phyloP scores from a whole-genome alignment of 345 rosid species.

The Citrus glauca region DNA sequence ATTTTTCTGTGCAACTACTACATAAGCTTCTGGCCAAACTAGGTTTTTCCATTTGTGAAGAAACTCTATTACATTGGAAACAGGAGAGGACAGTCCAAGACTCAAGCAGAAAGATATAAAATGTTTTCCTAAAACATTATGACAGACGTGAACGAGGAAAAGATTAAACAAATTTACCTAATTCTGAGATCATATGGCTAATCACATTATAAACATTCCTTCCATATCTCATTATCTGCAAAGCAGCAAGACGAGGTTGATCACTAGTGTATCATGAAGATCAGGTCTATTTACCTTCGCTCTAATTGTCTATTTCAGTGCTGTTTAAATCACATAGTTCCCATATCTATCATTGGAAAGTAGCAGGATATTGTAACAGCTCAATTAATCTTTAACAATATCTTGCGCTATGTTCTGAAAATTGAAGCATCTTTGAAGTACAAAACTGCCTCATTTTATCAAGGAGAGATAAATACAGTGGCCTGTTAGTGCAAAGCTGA shows the following conservation, averaged over 20 bases:
- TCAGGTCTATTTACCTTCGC: too few relatives aligned
- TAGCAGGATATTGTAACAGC: not conserved
- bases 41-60: too few relatives aligned
- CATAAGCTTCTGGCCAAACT: too few relatives aligned
- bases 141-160: too few relatives aligned
- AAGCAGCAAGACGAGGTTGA: not conserved
- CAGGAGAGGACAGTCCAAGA: too few relatives aligned
- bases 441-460: slow-evolving; percentile 23
- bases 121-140: too few relatives aligned
- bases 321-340: slow-evolving; percentile 31
- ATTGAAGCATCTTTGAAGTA: slow-evolving; percentile 21
- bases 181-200: too few relatives aligned
- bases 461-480: slow-evolving; percentile 9
- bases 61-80: too few relatives aligned
- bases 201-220: slow-evolving; percentile 17
- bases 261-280: slow-evolving; percentile 8
- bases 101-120: too few relatives aligned
- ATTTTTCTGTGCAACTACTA: too few relatives aligned
- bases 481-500: slow-evolving; percentile 8
- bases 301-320: slow-evolving; percentile 17
- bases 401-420: not conserved
- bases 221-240: slow-evolving; percentile 3
- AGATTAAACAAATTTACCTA: too few relatives aligned
- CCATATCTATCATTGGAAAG: slow-evolving; percentile 21
- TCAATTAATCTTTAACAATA: slow-evolving; percentile 10